Conservation (phyloP, 148 eudicot genomes). For the Silene conica region DNA sequence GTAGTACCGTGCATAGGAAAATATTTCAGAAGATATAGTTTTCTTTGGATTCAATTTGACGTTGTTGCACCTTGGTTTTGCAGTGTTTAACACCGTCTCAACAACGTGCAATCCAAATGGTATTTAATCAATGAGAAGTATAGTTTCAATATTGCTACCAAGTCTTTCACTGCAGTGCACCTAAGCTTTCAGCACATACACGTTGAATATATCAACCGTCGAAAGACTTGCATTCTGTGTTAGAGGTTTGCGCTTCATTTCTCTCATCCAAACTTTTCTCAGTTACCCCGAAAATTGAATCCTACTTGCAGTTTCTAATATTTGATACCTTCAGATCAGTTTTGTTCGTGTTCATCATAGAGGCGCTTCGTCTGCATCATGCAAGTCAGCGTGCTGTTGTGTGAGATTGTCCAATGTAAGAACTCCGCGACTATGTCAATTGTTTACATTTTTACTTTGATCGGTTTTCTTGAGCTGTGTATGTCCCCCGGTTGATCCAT, state of each 20-base stretch:
- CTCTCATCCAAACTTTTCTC: neutral
- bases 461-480: neutral
- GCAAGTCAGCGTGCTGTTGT: neutral
- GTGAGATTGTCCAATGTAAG: neutral
- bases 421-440: neutral
- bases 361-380: neutral
- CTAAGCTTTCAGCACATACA: slow-evolving; percentile 1
- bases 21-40: too few relatives aligned
- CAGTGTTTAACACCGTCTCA: slow-evolving; percentile 77
- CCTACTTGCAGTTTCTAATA: neutral
- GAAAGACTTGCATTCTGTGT: neutral
- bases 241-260: slow-evolving; percentile 9
- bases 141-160: neutral
- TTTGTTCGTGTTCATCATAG: neutral
- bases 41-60: slow-evolving; percentile 3
- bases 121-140: slow-evolving; percentile 36
- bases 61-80: slow-evolving; percentile 15
- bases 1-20: neutral
- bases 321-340: neutral
- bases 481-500: neutral
- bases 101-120: slow-evolving; percentile 53
- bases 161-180: neutral
- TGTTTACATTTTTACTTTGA: neutral
- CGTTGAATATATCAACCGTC: neutral
- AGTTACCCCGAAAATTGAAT: neutral